A percentile compares a stretch with the other conserved stretches of the same genome.
phyloP scores from a whole-genome alignment of 352 stramenopile species.

The Pythium vanterpoolii region DNA sequence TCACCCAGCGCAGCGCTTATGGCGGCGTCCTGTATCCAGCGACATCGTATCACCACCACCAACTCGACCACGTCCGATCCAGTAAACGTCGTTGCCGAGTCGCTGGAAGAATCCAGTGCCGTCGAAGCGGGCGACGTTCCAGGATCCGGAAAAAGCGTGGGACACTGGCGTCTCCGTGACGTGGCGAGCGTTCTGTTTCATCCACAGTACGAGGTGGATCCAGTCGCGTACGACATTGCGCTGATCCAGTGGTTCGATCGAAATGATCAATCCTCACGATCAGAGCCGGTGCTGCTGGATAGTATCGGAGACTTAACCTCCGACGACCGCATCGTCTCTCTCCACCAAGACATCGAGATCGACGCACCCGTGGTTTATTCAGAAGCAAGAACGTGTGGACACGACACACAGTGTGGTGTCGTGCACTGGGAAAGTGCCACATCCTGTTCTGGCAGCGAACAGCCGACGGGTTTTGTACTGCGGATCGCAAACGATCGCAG shows the following conservation, averaged over 20 bases:
- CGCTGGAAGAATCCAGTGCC: not conserved
- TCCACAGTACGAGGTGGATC: conserved; percentile 1
- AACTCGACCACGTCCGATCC: no score
- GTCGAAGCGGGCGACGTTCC: conserved; percentile 10
- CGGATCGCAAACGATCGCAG: not conserved
- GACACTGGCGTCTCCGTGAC: conserved; percentile 2
- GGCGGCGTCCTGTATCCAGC: conserved; percentile 13
- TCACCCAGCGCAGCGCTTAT: conserved; percentile 12
- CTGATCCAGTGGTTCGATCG: conserved; percentile 12
- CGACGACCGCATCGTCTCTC: not conserved
- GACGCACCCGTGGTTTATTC: not conserved
- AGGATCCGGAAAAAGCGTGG: not conserved
- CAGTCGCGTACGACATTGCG: conserved; percentile 12
- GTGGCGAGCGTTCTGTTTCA: conserved; percentile 1
- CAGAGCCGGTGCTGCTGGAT: conserved; percentile 4
- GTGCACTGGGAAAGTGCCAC: not conserved
- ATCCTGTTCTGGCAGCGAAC: not conserved
- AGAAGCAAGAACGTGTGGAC: not conserved
- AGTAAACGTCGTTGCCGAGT: not conserved
- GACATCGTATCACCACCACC: not conserved
- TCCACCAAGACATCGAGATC: not conserved
- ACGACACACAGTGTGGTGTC: conserved; percentile 2
- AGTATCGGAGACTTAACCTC: not conserved
- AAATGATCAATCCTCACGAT: not conserved
- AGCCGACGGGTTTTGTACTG: not conserved